These are phyloP conservation scores for Primulina tabacum DNA, from an alignment of 257 asterid genomes.

Conservation along the genomic window DNA sequence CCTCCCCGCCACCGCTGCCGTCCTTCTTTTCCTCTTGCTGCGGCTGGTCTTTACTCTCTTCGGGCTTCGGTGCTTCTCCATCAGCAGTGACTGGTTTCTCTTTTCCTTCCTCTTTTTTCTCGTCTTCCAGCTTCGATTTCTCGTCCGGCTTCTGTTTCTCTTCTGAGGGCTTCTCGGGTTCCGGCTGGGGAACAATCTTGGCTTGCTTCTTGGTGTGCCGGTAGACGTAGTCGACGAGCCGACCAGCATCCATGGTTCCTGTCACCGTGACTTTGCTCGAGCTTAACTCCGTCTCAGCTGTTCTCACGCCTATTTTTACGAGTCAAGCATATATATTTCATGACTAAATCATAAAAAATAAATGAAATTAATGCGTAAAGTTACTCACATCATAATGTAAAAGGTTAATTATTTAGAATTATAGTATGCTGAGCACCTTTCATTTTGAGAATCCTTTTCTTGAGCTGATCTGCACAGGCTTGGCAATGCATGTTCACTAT, in stretches of 20 bases:
- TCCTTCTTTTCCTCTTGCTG: slow-evolving; percentile 33
- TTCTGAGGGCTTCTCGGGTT: slow-evolving; percentile 35
- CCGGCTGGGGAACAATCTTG: slow-evolving; percentile 64
- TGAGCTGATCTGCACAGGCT: slow-evolving; percentile 83
- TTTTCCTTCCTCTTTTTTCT: slow-evolving; percentile 22
- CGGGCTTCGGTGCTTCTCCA: slow-evolving; percentile 39
- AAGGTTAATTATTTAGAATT: too few species aligned
- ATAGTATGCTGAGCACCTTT: slow-evolving; percentile 41
- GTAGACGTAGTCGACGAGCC: slow-evolving; percentile 77
- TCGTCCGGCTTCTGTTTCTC: slow-evolving; percentile 35
- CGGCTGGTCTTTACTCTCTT: slow-evolving; percentile 35
- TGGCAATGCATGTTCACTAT: slow-evolving; percentile 86
- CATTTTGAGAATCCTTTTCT: slow-evolving; percentile 83
- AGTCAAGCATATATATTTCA: not conserved
- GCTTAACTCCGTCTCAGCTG: slow-evolving; percentile 67
- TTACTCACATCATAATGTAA: not conserved
- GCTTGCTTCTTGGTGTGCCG: slow-evolving; percentile 80
- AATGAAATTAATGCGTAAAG: not conserved
- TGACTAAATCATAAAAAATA: too few species aligned
- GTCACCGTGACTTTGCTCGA: slow-evolving; percentile 70
- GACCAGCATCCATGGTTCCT: slow-evolving; percentile 70
- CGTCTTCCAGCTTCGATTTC: slow-evolving; percentile 28
- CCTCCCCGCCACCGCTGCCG: slow-evolving; percentile 23
- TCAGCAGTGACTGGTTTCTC: slow-evolving; percentile 24
- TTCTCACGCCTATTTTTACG: slow-evolving; percentile 53